Percentiles rank a stretch among this genome's conserved stretches.
These are phyloP conservation scores for Gaeumannomyces tritici DNA, from an alignment of 2,329 filamentous ascomycete species.

Conservation along the genomic window DNA sequence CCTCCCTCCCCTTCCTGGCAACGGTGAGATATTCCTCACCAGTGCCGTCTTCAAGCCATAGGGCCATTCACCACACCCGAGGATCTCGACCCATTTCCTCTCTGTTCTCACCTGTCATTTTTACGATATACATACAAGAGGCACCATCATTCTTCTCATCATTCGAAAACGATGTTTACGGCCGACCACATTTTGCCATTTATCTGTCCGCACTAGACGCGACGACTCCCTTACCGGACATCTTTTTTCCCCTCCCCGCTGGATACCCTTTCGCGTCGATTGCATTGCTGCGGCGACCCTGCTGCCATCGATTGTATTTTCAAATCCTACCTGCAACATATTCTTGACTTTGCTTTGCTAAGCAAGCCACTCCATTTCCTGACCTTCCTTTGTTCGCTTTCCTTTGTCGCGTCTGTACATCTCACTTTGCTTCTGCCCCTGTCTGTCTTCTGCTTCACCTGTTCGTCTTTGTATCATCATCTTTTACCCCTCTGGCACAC, in stretches of 20 bases:
- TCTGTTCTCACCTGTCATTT: not conserved
- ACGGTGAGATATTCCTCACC: slow-evolving; percentile 33
- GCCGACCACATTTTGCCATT: slow-evolving; percentile 6
- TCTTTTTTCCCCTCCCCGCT: not conserved
- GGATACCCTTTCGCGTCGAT: not conserved
- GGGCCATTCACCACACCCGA: not conserved
- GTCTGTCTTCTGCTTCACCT: too few relatives aligned
- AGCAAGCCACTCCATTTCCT: not conserved
- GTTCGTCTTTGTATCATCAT: not conserved
- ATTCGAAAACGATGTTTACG: slow-evolving; percentile 8
- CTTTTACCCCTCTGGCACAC: not conserved
- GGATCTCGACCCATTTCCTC: not conserved
- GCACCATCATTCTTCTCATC: not conserved
- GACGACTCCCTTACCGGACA: not conserved
- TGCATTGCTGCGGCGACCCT: not conserved
- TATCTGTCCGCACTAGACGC: not conserved
- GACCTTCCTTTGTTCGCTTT: not conserved
- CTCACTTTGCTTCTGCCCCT: not conserved
- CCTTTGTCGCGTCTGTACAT: not conserved
- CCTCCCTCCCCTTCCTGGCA: slow-evolving; percentile 5
- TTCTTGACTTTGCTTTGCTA: not conserved
- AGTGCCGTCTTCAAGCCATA: slow-evolving; percentile 38
- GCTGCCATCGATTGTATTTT: not conserved
- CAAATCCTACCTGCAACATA: not conserved
- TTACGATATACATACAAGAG: slow-evolving; percentile 5